A percentile compares a stretch with the other conserved stretches of the same genome.
phyloP scores from a whole-genome alignment of 306 rosid species.

The Pachyrhizus erosus region DNA sequence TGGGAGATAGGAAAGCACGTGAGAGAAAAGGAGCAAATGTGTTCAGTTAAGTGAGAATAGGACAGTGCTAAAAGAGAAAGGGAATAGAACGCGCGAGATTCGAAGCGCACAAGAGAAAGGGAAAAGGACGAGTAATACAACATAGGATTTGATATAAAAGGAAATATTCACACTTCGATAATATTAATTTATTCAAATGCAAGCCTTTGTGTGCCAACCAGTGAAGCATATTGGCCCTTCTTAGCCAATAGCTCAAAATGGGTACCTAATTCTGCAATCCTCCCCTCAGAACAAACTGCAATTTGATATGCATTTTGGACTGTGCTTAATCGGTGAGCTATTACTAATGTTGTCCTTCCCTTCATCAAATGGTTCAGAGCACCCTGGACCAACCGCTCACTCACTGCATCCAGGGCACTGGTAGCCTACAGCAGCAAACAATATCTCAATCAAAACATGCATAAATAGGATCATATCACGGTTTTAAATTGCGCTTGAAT shows the following conservation, averaged over 20 bases:
- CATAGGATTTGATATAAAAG: conserved; percentile 19
- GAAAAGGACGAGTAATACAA: no score
- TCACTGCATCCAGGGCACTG: conserved; percentile 87
- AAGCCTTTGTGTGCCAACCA: conserved; percentile 89
- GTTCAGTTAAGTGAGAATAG: no score
- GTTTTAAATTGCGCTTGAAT: background rate
- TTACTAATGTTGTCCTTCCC: conserved; percentile 88
- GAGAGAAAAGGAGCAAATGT: no score
- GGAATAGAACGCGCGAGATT: no score
- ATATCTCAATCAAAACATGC: conserved; percentile 20
- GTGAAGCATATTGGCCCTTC: conserved; percentile 86
- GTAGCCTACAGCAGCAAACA: conserved; percentile 71
- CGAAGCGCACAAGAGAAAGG: no score
- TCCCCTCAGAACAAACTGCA: conserved; percentile 77
- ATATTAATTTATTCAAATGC: conserved; percentile 72
- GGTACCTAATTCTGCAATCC: conserved; percentile 77
- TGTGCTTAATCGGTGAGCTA: conserved; percentile 93
- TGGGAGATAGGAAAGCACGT: no score
- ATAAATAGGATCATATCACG: conserved; percentile 5
- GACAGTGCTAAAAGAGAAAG: no score
- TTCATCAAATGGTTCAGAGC: conserved; percentile 86
- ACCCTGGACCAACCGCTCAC: conserved; percentile 89
- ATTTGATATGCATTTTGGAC: conserved; percentile 92
- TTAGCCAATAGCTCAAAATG: conserved; percentile 76
- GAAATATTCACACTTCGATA: conserved; percentile 1